Percentiles rank a stretch among this genome's conserved stretches.
Conservation (phyloP, 345 rosid genomes). For the Populus davidiana region DNA sequence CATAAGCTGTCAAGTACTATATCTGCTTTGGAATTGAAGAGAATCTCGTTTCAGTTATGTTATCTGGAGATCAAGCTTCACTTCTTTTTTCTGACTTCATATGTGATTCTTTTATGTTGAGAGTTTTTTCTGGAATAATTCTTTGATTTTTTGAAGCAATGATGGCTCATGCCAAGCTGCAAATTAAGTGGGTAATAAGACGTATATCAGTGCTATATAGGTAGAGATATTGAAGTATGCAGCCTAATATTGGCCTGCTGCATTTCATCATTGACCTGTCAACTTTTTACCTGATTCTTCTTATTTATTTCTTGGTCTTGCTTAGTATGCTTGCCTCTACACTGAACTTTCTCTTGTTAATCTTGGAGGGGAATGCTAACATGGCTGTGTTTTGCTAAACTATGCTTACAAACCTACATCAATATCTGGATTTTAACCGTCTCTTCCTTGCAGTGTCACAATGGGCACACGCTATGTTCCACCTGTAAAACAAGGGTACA, state of each 20-base stretch:
- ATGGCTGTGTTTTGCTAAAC: not conserved
- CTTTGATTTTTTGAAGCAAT: not conserved
- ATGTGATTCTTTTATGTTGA: not conserved
- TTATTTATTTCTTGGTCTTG: not conserved
- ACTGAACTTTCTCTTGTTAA: not conserved
- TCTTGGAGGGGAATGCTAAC: not conserved
- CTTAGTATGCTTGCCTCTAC: not conserved
- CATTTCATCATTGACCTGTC: not conserved
- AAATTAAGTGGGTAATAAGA: not conserved
- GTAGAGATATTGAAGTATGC: not conserved
- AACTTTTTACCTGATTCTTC: not conserved
- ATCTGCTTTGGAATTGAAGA: not conserved
- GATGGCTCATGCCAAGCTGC: not conserved
- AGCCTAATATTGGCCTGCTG: not conserved
- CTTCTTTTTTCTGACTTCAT: not conserved
- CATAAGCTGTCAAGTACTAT: not conserved
- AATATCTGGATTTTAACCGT: not conserved
- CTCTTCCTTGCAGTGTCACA: conserved; percentile 57
- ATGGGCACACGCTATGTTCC: conserved; percentile 78
- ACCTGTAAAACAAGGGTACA: conserved; percentile 80
- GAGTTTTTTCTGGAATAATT: not conserved
- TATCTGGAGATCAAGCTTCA: not conserved
- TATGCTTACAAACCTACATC: not conserved
- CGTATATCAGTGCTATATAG: not conserved
- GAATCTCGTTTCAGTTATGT: not conserved